A percentile compares a stretch with the other conserved stretches of the same genome.
These are phyloP conservation scores for Sporothrix curviconia DNA, from an alignment of 2,329 filamentous ascomycete species.

Conservation along the genomic window DNA sequence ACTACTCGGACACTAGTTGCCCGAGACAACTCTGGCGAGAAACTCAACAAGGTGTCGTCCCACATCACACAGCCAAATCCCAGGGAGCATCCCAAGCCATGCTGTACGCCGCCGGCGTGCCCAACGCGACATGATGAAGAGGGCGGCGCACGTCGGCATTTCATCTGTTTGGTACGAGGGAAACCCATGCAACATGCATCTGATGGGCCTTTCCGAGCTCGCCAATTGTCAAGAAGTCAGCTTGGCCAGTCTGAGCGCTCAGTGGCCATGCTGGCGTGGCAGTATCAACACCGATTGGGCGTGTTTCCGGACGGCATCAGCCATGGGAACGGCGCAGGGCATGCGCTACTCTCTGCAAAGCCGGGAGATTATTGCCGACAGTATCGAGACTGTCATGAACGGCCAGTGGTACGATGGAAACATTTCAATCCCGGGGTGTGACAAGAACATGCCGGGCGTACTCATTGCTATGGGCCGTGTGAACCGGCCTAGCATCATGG, in stretches of 20 bases:
- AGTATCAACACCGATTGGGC: conserved; percentile 87
- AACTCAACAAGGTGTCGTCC: too few relatives aligned
- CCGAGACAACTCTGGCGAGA: too few relatives aligned
- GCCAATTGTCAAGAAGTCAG: conserved; percentile 91
- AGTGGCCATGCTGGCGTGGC: conserved; percentile 90
- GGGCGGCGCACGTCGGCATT: conserved; percentile 81
- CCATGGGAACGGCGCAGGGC: conserved; percentile 90
- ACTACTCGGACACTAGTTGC: too few relatives aligned
- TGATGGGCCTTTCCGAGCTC: conserved; percentile 50
- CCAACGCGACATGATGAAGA: conserved; percentile 82
- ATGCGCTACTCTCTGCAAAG: conserved; percentile 93
- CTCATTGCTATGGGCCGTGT: conserved; percentile 86
- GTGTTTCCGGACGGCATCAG: conserved; percentile 87
- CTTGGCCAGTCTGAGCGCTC: conserved; percentile 69
- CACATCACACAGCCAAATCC: too few relatives aligned
- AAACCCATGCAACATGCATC: conserved; percentile 72
- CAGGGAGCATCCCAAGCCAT: conserved; percentile 90
- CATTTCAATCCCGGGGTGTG: conserved; percentile 86
- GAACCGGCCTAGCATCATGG: conserved; percentile 89
- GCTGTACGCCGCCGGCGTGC: conserved; percentile 89
- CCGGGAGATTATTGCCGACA: conserved; percentile 88
- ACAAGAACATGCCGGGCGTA: conserved; percentile 96
- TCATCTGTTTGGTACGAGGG: conserved; percentile 97
- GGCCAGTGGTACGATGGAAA: conserved; percentile 91
- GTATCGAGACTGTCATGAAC: conserved; percentile 86